Evolutionary conservation across 1,139 yeast species (phyloP), one percentile per base, ranked within the genome.

Genomic region (Blastobotrys petasosporus): DNA sequence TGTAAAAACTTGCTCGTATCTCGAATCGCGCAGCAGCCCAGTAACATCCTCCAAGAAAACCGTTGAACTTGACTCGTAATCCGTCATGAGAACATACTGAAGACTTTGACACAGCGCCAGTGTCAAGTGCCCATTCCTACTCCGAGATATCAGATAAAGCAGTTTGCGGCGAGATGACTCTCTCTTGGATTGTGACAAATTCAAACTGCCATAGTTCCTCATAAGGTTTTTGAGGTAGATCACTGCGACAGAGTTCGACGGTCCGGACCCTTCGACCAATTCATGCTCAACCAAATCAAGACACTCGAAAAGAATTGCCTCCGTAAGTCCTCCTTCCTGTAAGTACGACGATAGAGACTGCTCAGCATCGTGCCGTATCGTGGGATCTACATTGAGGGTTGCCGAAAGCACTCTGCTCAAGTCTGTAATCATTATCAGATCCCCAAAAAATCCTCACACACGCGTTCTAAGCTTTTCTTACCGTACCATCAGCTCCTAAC

Each of bases 181-280:
- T 13, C 40, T 30, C 15, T 39, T 31, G 39, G 8, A 28, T 2
- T 30, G 20, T 12, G 42, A 16, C 16, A 31, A 15, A 16, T 30
- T 31, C 8, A 30, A 37, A 11, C 35, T 30, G 45, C 47, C 39
- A 8, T 37, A 33, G 29, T 36, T 29, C 9, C 37, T 37, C 38
- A 48, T 38, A 5, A 38, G 31, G 35, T 52, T 51, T 36, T 52
- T 52, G 32, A 52, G 40, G 20, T 36, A 51, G 15, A 52, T 44
- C 10, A 49, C 46, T 6, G 55, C 51, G 9, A 49, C 45, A 42
- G 44, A 33, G 12, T 20, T 20, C 48, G 38, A 6, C 40, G 37
- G 3, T 43, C 41, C 11, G 39, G 25, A 4, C 4, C 25, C 30
- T 16, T 44, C 30, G 10, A 5, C 47, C 2, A 45, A 3, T 2